Evolutionary conservation across 75 land plant genomes (phyloP), one percentile per base, ranked within the genome.

Genomic region (Pinus taeda): DNA sequence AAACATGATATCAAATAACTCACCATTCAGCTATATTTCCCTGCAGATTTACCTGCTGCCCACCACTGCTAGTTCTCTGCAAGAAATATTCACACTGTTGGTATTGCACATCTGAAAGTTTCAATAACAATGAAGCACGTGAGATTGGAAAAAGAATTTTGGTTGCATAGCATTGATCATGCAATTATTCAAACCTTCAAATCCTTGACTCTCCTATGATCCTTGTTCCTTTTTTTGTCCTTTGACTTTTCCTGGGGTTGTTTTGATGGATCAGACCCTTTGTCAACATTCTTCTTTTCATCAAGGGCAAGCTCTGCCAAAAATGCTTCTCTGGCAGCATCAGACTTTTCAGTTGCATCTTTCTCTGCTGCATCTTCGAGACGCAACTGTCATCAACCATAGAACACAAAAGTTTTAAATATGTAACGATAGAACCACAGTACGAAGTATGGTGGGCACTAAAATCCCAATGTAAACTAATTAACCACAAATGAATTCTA

Each of bases 251-350:
- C 93, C 4, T 80, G 89, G 9, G 67, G 26, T 42, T 83, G 84
- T 69, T 82, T 90, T 59, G 78, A 60, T 59, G 75, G 74, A 75
- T 91, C 93, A 76, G 61, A 63, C 45, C 83, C 85, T 77, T 76
- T 88, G 18, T 59, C 65, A n/a, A 11, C 69, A 75, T 72, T 74
- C 73, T 79, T 90, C 53, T 89, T 88, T 24, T 83, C 83, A 84
- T 95, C 88, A 62, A 56, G 83, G 11, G 86, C 95, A 76, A 95
- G 91, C 77, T 95, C 98, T 66, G 98, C 98, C 58, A 95, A 78
- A 79, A 95, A 89, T 15, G 95, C 95, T 76, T 92, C 90, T 75
- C 90, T 77, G 21, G 88, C 95, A 59, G 98, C 98, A 88, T 92
- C 98, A 74, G 95, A 95, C 71, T 88, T 95, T 71, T 90, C 86